Conservation (phyloP, 371 early-diverging fungal genomes). For the Actinomortierella ambigua region DNA sequence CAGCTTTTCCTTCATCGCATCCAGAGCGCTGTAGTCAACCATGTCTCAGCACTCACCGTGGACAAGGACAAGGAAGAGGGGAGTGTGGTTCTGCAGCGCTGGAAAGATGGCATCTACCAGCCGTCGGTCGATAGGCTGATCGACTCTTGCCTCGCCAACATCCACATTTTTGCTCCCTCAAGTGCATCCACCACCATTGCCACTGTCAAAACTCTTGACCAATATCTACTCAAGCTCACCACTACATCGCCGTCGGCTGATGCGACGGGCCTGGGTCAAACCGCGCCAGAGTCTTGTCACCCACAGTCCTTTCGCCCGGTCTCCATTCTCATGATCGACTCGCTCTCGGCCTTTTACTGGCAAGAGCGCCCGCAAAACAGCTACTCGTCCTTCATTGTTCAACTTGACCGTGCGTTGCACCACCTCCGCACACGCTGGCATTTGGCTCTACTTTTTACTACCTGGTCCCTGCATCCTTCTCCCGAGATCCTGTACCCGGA, state of each 20-base stretch:
- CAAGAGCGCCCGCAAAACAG: constrained; percentile 23
- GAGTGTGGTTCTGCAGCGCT: background rate
- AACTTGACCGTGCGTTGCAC: constrained; percentile 16
- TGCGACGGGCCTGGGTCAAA: background rate
- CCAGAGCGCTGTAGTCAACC: background rate
- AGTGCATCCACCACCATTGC: constrained; percentile 26
- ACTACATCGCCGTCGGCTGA: background rate
- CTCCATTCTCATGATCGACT: constrained; percentile 28
- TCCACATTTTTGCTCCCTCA: constrained; percentile 37
- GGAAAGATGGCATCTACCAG: background rate
- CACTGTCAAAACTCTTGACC: constrained; percentile 25
- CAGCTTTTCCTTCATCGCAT: constrained; percentile 16
- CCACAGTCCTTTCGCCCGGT: constrained; percentile 11
- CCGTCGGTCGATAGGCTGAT: constrained; percentile 21
- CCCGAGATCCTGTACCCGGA: background rate
- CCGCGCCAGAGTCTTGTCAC: background rate
- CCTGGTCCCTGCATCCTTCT: background rate
- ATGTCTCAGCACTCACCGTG: background rate
- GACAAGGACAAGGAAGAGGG: background rate
- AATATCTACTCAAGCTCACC: constrained; percentile 7
- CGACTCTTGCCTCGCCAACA: constrained; percentile 20
- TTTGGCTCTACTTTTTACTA: no score
- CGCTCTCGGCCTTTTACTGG: constrained; percentile 35
- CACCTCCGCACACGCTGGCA: constrained; percentile 23
- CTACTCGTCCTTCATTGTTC: constrained; percentile 16